These are phyloP conservation scores for Metschnikowia drakensbergensis DNA, from an alignment of 805 yeast genomes.

Conservation along the genomic window DNA sequence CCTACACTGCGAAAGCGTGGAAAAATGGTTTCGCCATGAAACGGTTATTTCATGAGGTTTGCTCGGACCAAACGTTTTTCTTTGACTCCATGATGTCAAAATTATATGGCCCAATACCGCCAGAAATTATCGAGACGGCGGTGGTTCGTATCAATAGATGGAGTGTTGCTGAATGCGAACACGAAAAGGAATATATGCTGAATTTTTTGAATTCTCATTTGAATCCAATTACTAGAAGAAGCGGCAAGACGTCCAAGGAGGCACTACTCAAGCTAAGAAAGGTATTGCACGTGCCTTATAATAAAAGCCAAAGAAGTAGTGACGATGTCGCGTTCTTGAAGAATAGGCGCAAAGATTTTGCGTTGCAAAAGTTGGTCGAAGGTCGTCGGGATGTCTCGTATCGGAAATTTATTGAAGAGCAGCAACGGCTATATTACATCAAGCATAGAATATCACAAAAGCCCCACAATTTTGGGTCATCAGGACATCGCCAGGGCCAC, in stretches of 20 bases:
- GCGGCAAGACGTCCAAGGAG: not conserved
- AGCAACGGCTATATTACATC: conserved; percentile 23
- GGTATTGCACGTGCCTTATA: conserved; percentile 14
- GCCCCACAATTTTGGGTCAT: conserved; percentile 6
- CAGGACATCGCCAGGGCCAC: conserved; percentile 7
- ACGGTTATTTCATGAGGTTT: conserved; percentile 36
- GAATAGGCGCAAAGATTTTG: conserved; percentile 18
- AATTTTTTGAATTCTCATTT: not conserved
- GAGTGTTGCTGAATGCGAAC: conserved; percentile 28
- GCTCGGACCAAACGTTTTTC: conserved; percentile 7
- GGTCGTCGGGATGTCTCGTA: conserved; percentile 25
- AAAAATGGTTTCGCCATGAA: conserved; percentile 35
- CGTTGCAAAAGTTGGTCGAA: conserved; percentile 24
- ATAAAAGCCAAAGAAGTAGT: conserved; percentile 10
- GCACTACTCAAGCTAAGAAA: conserved; percentile 13
- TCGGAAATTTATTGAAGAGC: conserved; percentile 21
- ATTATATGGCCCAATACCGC: conserved; percentile 3
- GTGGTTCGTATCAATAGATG: conserved; percentile 31
- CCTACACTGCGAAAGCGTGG: conserved; percentile 34
- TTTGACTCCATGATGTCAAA: conserved; percentile 11
- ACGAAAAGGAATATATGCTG: conserved; percentile 24
- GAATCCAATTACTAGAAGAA: not conserved
- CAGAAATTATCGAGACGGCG: conserved; percentile 1
- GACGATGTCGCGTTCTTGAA: conserved; percentile 12
- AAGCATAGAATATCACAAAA: conserved; percentile 13